Evolutionary conservation across 176 grass and related monocot species (phyloP).

Genomic region (Oryza meridionalis): DNA sequence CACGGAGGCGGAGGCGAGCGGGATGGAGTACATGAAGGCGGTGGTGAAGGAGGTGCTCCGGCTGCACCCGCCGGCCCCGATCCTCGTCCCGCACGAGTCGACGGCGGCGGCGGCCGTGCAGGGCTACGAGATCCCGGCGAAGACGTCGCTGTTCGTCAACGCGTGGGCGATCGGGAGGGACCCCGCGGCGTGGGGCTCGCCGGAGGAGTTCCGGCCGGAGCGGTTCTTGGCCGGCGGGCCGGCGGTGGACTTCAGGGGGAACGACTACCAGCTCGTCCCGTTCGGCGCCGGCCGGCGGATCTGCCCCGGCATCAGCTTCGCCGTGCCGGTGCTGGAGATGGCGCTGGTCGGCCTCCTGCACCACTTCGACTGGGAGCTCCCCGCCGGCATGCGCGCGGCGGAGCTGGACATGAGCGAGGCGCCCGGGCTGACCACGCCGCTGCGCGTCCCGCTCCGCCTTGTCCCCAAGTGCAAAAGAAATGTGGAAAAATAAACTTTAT

Average conservation of each 20-base stretch:
- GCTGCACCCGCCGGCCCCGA: slow-evolving; percentile 62
- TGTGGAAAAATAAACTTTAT: too few relatives aligned
- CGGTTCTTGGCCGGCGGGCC: slow-evolving; percentile 41
- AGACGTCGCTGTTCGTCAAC: slow-evolving; percentile 59
- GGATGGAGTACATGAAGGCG: slow-evolving; percentile 54
- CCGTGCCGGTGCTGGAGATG: slow-evolving; percentile 47
- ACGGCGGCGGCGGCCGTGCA: slow-evolving; percentile 29
- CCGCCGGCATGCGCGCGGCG: slow-evolving; percentile 3
- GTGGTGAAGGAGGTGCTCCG: slow-evolving; percentile 72
- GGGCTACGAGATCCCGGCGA: slow-evolving; percentile 54
- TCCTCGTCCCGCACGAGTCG: slow-evolving; percentile 58
- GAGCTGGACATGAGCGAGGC: slow-evolving; percentile 65
- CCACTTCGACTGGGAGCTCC: slow-evolving; percentile 67
- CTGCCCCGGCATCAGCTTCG: slow-evolving; percentile 69
- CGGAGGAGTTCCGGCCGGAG: slow-evolving; percentile 72
- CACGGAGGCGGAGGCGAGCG: slow-evolving; percentile 41
- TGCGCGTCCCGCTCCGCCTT: slow-evolving; percentile 49
- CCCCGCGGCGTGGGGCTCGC: slow-evolving; percentile 47
- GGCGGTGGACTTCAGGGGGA: slow-evolving; percentile 50
- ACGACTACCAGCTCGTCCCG: slow-evolving; percentile 58
- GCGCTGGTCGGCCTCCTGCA: slow-evolving; percentile 54
- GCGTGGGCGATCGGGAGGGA: slow-evolving; percentile 76
- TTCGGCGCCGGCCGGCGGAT: slow-evolving; percentile 70
- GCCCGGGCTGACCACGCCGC: slow-evolving; percentile 51
- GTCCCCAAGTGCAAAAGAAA: slow-evolving; percentile 41